Evolutionary conservation across 2,329 filamentous ascomycete species (phyloP).

Genomic region (Penicillium sp.): DNA sequence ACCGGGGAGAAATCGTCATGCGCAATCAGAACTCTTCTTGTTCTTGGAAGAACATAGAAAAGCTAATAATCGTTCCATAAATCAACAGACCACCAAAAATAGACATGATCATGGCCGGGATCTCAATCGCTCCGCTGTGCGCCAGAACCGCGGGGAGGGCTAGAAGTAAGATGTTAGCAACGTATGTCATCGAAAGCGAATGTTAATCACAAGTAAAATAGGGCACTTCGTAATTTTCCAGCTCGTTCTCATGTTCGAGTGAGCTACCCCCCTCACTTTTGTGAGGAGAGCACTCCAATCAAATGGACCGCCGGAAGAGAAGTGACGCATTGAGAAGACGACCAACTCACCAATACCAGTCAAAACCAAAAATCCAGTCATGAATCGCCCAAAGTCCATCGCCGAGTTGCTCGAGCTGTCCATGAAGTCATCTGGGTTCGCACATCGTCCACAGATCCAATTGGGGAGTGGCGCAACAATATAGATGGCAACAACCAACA

Average conservation of each 20-base stretch:
- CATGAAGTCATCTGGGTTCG: slow-evolving; percentile 95
- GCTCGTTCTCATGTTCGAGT: too few species aligned
- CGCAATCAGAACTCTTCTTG: slow-evolving; percentile 81
- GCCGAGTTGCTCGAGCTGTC: slow-evolving; percentile 78
- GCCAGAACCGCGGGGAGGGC: slow-evolving; percentile 87
- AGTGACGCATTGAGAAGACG: not conserved
- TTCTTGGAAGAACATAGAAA: slow-evolving; percentile 97
- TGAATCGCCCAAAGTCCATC: slow-evolving; percentile 91
- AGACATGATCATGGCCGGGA: slow-evolving; percentile 92
- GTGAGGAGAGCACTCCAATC: too few species aligned
- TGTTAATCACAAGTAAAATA: too few species aligned
- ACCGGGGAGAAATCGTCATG: not conserved
- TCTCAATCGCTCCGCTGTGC: slow-evolving; percentile 79
- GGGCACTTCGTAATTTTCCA: too few species aligned
- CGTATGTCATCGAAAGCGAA: not conserved
- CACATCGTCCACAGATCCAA: slow-evolving; percentile 88
- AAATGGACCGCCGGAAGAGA: not conserved
- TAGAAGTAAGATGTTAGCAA: slow-evolving; percentile 44
- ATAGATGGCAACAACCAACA: slow-evolving; percentile 95
- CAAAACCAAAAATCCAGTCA: slow-evolving; percentile 92
- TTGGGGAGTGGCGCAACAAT: slow-evolving; percentile 92
- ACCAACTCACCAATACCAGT: slow-evolving; percentile 88
- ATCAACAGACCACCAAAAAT: slow-evolving; percentile 90
- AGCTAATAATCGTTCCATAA: slow-evolving; percentile 97
- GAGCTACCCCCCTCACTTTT: too few species aligned